Evolutionary conservation across 306 rosid genomes (phyloP), one percentile per base, ranked within the genome.

Genomic region (Gastrolobium villosum): DNA sequence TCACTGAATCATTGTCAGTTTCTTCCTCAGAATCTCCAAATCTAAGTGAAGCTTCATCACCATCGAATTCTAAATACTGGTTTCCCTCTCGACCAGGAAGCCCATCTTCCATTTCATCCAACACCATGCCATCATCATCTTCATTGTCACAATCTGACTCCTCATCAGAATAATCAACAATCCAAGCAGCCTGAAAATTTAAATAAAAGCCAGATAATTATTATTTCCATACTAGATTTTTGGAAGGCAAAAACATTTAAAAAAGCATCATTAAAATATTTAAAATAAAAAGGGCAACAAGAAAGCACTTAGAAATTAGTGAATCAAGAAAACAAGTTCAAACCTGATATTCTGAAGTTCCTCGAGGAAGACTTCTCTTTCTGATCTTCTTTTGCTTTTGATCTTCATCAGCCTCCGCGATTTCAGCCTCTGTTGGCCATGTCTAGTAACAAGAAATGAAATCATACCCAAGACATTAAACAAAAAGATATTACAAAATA

Each of bases 291-390:
- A 20, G 6, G 73, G 64, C 32, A 30, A 65, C 43, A 8, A 31
- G 44, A 7, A 26, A 37, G 37, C 52, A 55, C n/a, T 63, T 46
- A 54, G 59, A 52, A 65, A 66, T 49, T 20, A 64, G 52, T 46
- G 63, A 39, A 81, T 10, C 40, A 68, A 65, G 57, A 30, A 60
- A 76, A 53, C 14, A 46, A 34, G 60, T 52, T 34, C 68, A 72
- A 50, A 90, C 99, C 98, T 95, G 99, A 85, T 95, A 95, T 7
- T 93, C 99, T 43, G 98, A 95, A 85, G 97, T 95, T 59, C 98
- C 99, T 57, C 66, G 84, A 59, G 98, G 97, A 83, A 93, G 90
- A 61, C 76, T 48, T 79, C 77, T 91, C 87, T 71, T 93, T 70
- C 77, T 88, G 36, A 40, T 74, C 90, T 55, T 88, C 67, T 87